Percentiles rank a stretch among this genome's conserved stretches.
Conservation (phyloP, 164 flowering plant species). For the Vitis amurensis region DNA sequence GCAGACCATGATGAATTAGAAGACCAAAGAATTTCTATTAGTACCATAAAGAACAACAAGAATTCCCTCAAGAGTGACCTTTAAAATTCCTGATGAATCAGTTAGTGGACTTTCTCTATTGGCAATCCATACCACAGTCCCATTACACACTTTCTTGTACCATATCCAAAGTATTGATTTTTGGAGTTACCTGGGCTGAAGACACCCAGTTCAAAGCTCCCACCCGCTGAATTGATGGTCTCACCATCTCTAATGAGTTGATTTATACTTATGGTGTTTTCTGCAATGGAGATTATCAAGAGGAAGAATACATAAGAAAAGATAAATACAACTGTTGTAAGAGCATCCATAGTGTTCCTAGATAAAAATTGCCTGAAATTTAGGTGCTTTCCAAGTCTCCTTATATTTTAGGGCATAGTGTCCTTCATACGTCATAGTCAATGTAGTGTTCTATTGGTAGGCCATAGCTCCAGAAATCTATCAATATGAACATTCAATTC, state of each 20-base stretch:
- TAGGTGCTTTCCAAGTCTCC: too few species aligned
- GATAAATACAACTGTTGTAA: too few species aligned
- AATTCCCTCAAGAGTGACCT: background rate
- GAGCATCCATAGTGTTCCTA: too few species aligned
- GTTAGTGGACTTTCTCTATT: constrained; percentile 1
- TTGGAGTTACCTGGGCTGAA: background rate
- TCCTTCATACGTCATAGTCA: too few species aligned
- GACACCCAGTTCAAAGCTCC: background rate
- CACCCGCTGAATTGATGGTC: background rate
- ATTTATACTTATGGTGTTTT: too few species aligned
- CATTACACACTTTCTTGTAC: background rate
- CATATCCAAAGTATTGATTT: background rate
- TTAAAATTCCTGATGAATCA: background rate
- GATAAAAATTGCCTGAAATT: too few species aligned
- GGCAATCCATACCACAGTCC: constrained; percentile 3
- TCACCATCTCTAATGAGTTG: background rate
- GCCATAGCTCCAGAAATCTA: too few species aligned
- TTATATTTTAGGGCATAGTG: too few species aligned
- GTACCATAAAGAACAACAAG: background rate
- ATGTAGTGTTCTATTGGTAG: too few species aligned
- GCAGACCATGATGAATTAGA: background rate
- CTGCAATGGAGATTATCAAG: too few species aligned
- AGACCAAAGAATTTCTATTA: background rate
- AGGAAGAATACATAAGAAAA: too few species aligned
- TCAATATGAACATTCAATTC: too few species aligned